Evolutionary conservation across 129 eudicot genomes (phyloP).

Genomic region (Heracleum sosnowskyi): DNA sequence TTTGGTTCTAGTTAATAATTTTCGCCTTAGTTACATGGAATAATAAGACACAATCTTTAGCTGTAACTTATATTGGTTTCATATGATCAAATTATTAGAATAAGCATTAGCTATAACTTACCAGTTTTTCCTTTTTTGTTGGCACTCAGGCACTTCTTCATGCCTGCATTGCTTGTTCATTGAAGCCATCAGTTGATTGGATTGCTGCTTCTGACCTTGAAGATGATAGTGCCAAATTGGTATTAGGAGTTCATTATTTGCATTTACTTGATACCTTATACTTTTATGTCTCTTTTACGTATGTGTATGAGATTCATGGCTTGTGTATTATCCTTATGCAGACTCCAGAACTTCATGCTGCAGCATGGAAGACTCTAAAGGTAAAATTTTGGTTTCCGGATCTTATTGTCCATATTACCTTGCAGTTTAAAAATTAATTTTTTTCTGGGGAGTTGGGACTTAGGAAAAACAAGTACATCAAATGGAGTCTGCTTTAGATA

Average conservation of each 20-base stretch:
- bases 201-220: conserved; percentile 99
- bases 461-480: neutral
- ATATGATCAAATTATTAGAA: neutral
- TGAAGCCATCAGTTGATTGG: conserved; percentile 88
- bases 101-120: too few relatives aligned
- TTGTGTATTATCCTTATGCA: conserved; percentile 19
- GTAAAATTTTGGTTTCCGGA: conserved; percentile 26
- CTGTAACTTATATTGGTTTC: neutral
- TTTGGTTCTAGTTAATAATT: neutral
- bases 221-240: conserved; percentile 85
- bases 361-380: conserved; percentile 83
- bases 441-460: neutral
- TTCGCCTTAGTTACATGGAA: neutral
- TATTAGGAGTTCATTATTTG: conserved; percentile 15
- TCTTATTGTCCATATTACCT: neutral
- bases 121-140: conserved; percentile 12
- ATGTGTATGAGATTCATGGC: neutral
- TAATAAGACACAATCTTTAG: neutral
- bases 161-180: conserved; percentile 83
- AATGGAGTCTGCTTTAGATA: neutral
- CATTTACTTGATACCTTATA: neutral
- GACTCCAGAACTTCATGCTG: conserved; percentile 91
- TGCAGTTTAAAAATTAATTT: neutral
- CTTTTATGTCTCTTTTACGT: conserved; percentile 1
- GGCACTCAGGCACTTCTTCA: conserved; percentile 77